Conservation (phyloP, 306 rosid species). For the Casuarina glauca region DNA sequence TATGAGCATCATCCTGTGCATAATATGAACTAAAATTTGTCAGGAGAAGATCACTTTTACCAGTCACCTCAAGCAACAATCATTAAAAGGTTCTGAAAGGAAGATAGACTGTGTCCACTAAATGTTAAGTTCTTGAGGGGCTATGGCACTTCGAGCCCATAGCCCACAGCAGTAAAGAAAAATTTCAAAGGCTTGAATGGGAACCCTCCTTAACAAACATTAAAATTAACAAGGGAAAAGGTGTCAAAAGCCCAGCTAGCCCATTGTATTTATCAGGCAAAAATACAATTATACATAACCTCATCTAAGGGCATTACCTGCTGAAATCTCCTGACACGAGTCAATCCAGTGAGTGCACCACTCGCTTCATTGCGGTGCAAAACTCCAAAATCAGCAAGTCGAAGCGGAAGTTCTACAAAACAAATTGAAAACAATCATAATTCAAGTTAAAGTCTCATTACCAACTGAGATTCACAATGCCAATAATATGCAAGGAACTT, state of each 20-base stretch:
- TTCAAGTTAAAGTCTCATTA: not conserved
- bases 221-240: not conserved
- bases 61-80: not conserved
- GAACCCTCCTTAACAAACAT: not conserved
- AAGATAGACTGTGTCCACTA: not conserved
- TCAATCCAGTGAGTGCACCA: slow-evolving; percentile 95
- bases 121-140: not conserved
- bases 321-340: slow-evolving; percentile 96
- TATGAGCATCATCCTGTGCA: slow-evolving; percentile 92
- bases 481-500: not conserved
- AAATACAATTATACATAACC: not conserved
- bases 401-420: slow-evolving; percentile 90
- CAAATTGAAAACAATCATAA: slow-evolving; percentile 9
- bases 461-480: not conserved
- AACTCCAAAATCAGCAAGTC: slow-evolving; percentile 96
- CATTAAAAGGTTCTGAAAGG: not conserved
- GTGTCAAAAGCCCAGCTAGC: not conserved
- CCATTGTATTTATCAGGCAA: not conserved
- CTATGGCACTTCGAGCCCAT: slow-evolving; percentile 3
- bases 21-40: slow-evolving; percentile 32
- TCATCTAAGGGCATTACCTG: slow-evolving; percentile 52
- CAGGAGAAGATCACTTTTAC: slow-evolving; percentile 24
- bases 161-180: not conserved
- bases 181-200: not conserved
- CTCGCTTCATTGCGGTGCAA: slow-evolving; percentile 98